Conservation (phyloP, 208 protist genomes). For the Novymonas esmeraldas region DNA sequence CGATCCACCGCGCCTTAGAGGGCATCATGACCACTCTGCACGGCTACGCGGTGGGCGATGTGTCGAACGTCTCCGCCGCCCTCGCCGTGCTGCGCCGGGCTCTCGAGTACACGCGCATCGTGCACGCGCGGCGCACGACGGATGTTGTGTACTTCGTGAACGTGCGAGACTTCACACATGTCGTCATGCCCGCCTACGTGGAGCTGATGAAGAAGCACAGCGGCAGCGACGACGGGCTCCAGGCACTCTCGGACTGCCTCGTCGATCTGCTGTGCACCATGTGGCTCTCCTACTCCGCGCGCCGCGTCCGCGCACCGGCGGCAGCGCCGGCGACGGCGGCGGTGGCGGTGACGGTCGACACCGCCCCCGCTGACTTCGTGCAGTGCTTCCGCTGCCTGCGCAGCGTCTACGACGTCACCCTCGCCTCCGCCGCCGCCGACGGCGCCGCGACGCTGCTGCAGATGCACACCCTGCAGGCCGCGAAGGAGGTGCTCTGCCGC, state of each 20-base stretch:
- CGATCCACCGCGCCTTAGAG: constrained; percentile 58
- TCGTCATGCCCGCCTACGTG: constrained; percentile 64
- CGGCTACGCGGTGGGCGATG: constrained; percentile 41
- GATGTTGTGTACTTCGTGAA: constrained; percentile 71
- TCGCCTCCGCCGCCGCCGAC: constrained; percentile 10
- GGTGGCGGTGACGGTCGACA: constrained; percentile 28
- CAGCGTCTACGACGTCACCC: constrained; percentile 29
- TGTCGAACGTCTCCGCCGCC: constrained; percentile 44
- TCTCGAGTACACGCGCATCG: constrained; percentile 75
- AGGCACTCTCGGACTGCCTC: constrained; percentile 55
- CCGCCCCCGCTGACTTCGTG: constrained; percentile 31
- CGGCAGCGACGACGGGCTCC: constrained; percentile 66
- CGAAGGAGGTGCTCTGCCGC: constrained; percentile 77
- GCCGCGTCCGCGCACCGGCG: constrained; percentile 1
- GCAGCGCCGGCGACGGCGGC: background rate
- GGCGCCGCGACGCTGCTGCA: constrained; percentile 42
- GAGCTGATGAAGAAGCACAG: constrained; percentile 48
- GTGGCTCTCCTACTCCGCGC: constrained; percentile 46
- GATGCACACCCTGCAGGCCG: constrained; percentile 75
- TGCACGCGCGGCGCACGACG: constrained; percentile 34
- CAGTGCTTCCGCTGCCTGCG: constrained; percentile 62
- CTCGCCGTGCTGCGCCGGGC: constrained; percentile 63
- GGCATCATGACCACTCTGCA: constrained; percentile 51
- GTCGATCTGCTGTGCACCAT: constrained; percentile 63
- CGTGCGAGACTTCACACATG: constrained; percentile 46